A percentile compares a stretch with the other conserved stretches of the same genome.
These are phyloP conservation scores for Avena insularis DNA, from an alignment of 176 grass and related monocot species.

Conservation along the genomic window DNA sequence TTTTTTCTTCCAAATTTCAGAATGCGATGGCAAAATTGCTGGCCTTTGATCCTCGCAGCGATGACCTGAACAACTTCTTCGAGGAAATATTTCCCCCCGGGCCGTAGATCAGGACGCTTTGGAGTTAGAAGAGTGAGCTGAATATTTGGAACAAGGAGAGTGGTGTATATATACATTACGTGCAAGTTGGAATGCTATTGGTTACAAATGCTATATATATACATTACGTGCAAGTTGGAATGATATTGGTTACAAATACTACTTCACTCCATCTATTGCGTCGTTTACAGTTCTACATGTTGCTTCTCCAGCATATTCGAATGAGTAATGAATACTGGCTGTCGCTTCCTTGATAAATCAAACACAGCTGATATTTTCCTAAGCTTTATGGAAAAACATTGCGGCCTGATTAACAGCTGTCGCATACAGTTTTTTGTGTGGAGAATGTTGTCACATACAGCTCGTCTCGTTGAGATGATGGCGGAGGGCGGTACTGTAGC, in stretches of 20 bases:
- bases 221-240: neutral
- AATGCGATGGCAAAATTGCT: conserved; percentile 69
- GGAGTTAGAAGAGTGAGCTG: neutral
- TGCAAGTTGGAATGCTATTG: neutral
- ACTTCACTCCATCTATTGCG: neutral
- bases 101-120: conserved; percentile 19
- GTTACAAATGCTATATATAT: too few species aligned
- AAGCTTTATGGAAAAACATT: too few species aligned
- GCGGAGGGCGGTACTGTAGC: too few species aligned
- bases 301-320: neutral
- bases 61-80: conserved; percentile 70
- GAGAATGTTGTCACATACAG: too few species aligned
- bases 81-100: conserved; percentile 52
- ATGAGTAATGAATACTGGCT: neutral
- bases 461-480: too few species aligned
- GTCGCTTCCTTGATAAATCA: too few species aligned
- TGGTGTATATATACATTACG: neutral
- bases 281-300: neutral
- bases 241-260: neutral
- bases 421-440: too few species aligned
- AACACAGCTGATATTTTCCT: too few species aligned
- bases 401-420: too few species aligned
- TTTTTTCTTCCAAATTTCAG: conserved; percentile 51
- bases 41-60: conserved; percentile 65
- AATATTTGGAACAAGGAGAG: neutral